Evolutionary conservation across 2,329 filamentous ascomycete genomes (phyloP).

Genomic region (Amauroascus verrucosus): DNA sequence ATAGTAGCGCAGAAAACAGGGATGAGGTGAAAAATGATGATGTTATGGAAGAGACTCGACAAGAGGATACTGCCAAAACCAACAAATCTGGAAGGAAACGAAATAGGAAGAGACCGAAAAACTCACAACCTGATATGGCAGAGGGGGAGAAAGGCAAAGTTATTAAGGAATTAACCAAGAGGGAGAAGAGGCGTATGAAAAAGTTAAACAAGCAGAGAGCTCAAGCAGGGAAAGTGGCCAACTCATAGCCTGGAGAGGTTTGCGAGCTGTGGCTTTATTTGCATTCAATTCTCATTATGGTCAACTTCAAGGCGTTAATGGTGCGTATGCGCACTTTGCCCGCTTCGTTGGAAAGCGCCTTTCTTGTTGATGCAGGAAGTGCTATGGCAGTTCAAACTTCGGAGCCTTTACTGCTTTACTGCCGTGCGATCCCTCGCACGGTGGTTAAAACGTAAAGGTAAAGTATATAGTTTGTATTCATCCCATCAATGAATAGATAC

Average conservation of each 20-base stretch:
- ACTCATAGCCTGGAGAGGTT: not conserved
- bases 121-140: not conserved
- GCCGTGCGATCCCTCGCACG: too few species aligned
- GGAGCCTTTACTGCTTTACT: too few species aligned
- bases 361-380: too few species aligned
- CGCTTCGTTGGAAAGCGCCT: too few species aligned
- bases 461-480: too few species aligned
- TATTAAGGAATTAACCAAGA: not conserved
- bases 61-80: conserved; percentile 14
- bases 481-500: not conserved
- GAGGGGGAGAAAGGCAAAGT: not conserved
- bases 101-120: conserved; percentile 8
- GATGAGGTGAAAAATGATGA: conserved; percentile 21
- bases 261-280: not conserved
- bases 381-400: too few species aligned
- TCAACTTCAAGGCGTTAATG: too few species aligned
- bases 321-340: too few species aligned
- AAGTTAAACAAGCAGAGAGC: conserved; percentile 2
- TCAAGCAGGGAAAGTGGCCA: not conserved
- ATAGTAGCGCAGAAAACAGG: conserved; percentile 22
- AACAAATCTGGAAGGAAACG: conserved; percentile 30
- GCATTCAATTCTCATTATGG: not conserved
- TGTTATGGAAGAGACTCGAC: conserved; percentile 14
- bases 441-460: too few species aligned
- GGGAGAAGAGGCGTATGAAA: conserved; percentile 3